Evolutionary conservation across 305 asterid species (phyloP).

Genomic region (Lippia alba): DNA sequence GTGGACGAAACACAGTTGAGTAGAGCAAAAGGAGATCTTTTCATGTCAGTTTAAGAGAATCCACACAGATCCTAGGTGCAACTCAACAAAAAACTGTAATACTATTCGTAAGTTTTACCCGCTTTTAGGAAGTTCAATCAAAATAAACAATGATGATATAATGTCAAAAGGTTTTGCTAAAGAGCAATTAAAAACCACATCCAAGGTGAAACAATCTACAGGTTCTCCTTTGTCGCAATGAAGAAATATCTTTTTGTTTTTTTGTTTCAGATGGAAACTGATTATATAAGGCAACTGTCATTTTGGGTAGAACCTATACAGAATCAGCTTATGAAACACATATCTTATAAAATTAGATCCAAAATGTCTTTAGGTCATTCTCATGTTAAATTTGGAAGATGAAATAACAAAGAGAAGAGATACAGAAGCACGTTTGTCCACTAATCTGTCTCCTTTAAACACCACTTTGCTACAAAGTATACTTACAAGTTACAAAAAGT

Average conservation of each 20-base stretch:
- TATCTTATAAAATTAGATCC: not conserved
- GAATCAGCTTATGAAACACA: not conserved
- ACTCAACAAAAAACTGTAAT: constrained; percentile 20
- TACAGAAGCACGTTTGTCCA: constrained; percentile 3
- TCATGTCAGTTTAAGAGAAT: constrained; percentile 23
- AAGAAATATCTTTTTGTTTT: constrained; percentile 3
- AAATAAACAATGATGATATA: constrained; percentile 2
- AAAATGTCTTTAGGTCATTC: not conserved
- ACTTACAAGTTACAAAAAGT: not conserved
- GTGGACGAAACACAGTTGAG: constrained; percentile 55
- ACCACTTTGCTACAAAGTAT: constrained; percentile 4
- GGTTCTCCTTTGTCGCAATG: constrained; percentile 4
- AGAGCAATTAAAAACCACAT: not conserved
- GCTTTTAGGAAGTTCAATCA: constrained; percentile 6
- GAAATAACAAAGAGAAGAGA: not conserved
- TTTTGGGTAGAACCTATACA: not conserved
- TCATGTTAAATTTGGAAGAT: constrained; percentile 13
- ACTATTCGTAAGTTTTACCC: constrained; percentile 10
- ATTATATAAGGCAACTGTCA: constrained; percentile 2
- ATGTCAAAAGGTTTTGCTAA: not conserved
- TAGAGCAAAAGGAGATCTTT: constrained; percentile 35
- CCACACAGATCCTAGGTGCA: constrained; percentile 26
- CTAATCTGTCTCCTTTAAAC: not conserved
- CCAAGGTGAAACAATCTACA: constrained; percentile 16
- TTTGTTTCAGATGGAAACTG: constrained; percentile 4